Percentiles rank a stretch among this genome's conserved stretches.
phyloP scores from a whole-genome alignment of 345 rosid species.

The Gossypium sturtianum region DNA sequence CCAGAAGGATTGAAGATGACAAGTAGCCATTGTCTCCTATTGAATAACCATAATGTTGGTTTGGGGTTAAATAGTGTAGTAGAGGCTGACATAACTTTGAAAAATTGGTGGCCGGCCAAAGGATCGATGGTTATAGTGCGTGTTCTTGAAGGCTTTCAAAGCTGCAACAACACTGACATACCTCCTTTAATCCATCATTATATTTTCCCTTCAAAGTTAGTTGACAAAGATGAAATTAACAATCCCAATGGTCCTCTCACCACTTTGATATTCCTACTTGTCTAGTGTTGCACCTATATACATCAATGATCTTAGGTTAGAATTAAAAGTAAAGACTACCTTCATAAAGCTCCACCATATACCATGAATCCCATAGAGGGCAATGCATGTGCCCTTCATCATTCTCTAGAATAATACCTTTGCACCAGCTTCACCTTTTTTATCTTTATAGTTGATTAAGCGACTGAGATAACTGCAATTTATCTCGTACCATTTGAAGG shows the following conservation, averaged over 20 bases:
- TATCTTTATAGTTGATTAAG: not conserved
- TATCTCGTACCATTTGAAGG: not conserved
- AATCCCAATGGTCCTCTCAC: not conserved
- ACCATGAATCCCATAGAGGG: slow-evolving; percentile 24
- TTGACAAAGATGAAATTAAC: slow-evolving; percentile 13
- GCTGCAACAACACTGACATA: slow-evolving; percentile 29
- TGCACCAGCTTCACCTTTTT: not conserved
- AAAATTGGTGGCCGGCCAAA: slow-evolving; percentile 13
- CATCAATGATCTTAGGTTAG: slow-evolving; percentile 3
- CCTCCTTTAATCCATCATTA: slow-evolving; percentile 27
- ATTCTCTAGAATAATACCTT: slow-evolving; percentile 20
- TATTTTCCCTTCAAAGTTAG: slow-evolving; percentile 39
- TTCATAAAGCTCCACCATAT: slow-evolving; percentile 29
- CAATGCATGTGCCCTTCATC: slow-evolving; percentile 30
- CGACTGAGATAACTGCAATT: not conserved
- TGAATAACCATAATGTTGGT: slow-evolving; percentile 17
- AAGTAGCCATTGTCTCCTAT: slow-evolving; percentile 29
- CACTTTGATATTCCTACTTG: not conserved
- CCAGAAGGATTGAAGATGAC: slow-evolving; percentile 24
- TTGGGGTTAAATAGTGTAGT: slow-evolving; percentile 29
- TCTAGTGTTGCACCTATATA: not conserved
- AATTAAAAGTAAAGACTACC: slow-evolving; percentile 21
- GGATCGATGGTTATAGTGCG: slow-evolving; percentile 20
- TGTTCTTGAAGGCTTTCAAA: slow-evolving; percentile 29
- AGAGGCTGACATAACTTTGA: not conserved